Evolutionary conservation across 352 stramenopile genomes (phyloP).

Genomic region (Phytophthora vignae): DNA sequence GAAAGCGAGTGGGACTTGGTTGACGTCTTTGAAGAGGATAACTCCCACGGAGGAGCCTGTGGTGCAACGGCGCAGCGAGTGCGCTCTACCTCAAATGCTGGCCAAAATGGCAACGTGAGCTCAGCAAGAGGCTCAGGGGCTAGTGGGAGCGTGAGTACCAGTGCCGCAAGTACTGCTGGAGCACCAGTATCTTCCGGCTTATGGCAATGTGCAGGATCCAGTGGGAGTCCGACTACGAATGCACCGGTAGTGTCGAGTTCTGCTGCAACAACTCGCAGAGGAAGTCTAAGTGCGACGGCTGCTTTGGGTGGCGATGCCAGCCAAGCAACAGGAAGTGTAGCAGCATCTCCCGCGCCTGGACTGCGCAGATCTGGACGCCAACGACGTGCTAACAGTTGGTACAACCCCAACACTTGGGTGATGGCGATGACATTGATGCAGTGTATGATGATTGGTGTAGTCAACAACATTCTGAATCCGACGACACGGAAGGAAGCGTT

Average conservation of each 20-base stretch:
- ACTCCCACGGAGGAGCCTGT: not conserved
- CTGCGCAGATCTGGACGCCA: constrained; percentile 1
- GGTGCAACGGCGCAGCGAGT: not conserved
- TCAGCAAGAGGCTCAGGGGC: too few relatives aligned
- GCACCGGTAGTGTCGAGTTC: too few relatives aligned
- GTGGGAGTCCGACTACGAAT: too few relatives aligned
- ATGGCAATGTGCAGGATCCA: too few relatives aligned
- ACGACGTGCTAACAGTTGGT: constrained; percentile 1
- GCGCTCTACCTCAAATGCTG: not conserved
- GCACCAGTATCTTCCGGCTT: too few relatives aligned
- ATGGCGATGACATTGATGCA: constrained; percentile 12
- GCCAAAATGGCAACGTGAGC: too few relatives aligned
- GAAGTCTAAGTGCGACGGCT: not conserved
- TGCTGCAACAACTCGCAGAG: too few relatives aligned
- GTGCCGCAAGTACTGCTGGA: too few relatives aligned
- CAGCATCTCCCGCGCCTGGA: too few relatives aligned
- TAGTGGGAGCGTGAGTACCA: too few relatives aligned
- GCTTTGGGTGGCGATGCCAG: not conserved
- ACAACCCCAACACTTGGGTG: constrained; percentile 8
- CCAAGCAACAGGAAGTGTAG: too few relatives aligned
- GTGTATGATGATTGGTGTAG: constrained; percentile 20
- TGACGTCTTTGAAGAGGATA: not conserved
- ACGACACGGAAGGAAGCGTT: constrained; percentile 6
- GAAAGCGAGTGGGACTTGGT: constrained; percentile 12
- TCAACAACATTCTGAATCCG: constrained; percentile 10